Evolutionary conservation across 257 asterid species (phyloP), one percentile per base, ranked within the genome.

Genomic region (Nicotiana sylvestris): DNA sequence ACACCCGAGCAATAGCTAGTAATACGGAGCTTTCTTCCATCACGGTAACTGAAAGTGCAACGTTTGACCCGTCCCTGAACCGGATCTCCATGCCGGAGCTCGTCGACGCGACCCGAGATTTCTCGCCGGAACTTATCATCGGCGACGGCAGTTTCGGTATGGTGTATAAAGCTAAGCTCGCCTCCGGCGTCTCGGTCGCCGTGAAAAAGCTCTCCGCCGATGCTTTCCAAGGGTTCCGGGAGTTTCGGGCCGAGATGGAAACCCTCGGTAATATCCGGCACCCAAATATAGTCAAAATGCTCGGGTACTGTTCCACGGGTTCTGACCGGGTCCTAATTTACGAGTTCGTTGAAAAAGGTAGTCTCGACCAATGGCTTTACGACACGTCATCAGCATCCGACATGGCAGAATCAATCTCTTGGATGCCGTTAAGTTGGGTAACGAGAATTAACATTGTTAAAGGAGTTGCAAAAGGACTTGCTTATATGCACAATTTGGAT

Each of bases 61-160:
- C 90, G 9, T 95, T 92, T 60, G 98, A 95, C 89, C 93, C 91
- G 61, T 18, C 80, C 4, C 78, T 95, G 0, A 86, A 81, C 74
- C 89, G 56, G 13, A 89, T 95, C 15, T 92, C 98, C 65, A 92
- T 93, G 97, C 88, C 85, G 81, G 97, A 91, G 83, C 97, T 95
- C 57, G 76, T 91, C 46, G 87, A 82, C 4, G 98, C 90, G 17
- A 95, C 99, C 69, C 81, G 86, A 12, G 86, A 91, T 70, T 95
- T 95, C 87, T 90, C 96, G 1, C 88, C 91, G 67, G 97, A 93
- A 25, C 91, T 90, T 33, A 90, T 95, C 3, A 89, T 95, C 83
- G 98, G 98, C 3, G 98, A 95, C 67, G 98, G 98, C 0, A 90
- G 98, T 49, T 95, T 95, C 85, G 98, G 98, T 83, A 88, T 91